A percentile compares a stretch with the other conserved stretches of the same genome.
These are phyloP conservation scores for Calocybe gambosa DNA, from an alignment of 1,284 basidiomycete species.

Conservation along the genomic window DNA sequence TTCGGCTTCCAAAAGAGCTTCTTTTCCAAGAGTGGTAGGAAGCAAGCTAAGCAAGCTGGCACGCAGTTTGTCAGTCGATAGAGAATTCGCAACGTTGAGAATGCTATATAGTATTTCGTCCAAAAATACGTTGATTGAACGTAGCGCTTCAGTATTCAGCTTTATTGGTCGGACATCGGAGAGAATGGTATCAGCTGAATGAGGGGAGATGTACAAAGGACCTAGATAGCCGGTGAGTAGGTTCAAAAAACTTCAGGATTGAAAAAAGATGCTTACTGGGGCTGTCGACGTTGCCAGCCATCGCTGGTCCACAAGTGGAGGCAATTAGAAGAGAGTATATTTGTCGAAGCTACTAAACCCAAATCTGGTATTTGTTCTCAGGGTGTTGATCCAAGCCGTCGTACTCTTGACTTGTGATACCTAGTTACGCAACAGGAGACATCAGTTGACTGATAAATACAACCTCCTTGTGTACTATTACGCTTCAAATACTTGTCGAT, in stretches of 20 bases:
- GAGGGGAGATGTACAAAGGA: conserved; percentile 69
- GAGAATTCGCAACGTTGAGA: conserved; percentile 64
- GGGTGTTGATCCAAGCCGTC: neutral
- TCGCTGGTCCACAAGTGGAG: conserved; percentile 22
- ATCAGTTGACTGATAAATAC: neutral
- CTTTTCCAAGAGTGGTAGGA: conserved; percentile 77
- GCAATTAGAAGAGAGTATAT: conserved; percentile 17
- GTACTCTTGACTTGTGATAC: neutral
- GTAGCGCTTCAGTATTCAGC: conserved; percentile 68
- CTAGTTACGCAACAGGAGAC: neutral
- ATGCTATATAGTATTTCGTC: conserved; percentile 83
- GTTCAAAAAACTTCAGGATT: neutral
- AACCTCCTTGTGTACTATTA: neutral
- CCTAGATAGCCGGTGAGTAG: conserved; percentile 25
- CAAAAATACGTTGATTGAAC: conserved; percentile 76
- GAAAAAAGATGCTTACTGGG: conserved; percentile 25
- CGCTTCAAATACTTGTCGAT: neutral
- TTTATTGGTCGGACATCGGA: conserved; percentile 88
- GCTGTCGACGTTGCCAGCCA: conserved; percentile 31
- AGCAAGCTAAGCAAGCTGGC: conserved; percentile 67
- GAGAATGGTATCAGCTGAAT: conserved; percentile 83
- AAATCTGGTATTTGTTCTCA: conserved; percentile 8
- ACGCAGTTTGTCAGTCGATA: conserved; percentile 72
- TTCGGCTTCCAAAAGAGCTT: conserved; percentile 88
- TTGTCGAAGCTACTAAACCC: conserved; percentile 3